phyloP scores from a whole-genome alignment of 306 rosid species.

The Hippophae tibetana region DNA sequence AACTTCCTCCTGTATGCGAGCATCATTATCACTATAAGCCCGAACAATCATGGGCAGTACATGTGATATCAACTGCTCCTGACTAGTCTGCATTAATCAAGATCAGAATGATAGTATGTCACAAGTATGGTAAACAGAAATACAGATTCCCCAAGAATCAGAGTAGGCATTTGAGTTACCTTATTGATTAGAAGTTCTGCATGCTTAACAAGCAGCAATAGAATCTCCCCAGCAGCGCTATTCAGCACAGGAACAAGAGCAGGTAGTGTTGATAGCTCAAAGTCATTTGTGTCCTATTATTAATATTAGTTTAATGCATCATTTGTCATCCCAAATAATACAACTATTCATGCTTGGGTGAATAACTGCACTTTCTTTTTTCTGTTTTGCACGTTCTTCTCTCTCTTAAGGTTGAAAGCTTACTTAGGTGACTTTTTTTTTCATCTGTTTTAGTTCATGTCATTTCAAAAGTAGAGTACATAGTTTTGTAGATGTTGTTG shows the following conservation, averaged over 20 bases:
- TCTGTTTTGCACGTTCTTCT: no score
- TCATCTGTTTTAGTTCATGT: no score
- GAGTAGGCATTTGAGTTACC: conserved; percentile 37
- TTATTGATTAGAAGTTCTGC: conserved; percentile 81
- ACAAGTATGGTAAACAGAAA: not conserved
- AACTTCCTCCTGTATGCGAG: conserved; percentile 95
- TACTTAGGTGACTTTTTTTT: no score
- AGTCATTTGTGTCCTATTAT: conserved; percentile 81
- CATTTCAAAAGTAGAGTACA: no score
- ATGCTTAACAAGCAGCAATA: conserved; percentile 80
- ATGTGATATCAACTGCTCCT: conserved; percentile 64
- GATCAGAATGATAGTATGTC: conserved; percentile 9
- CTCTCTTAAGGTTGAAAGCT: no score
- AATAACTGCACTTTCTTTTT: no score
- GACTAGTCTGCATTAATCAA: conserved; percentile 57
- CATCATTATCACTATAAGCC: conserved; percentile 87
- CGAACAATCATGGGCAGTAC: conserved; percentile 94
- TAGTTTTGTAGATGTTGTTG: no score
- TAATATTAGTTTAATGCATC: no score
- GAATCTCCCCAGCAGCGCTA: conserved; percentile 75
- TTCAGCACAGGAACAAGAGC: conserved; percentile 91
- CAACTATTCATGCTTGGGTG: no score
- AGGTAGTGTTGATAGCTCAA: conserved; percentile 87
- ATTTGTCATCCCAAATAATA: no score
- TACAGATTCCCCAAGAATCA: not conserved